Base-by-base conservation (phyloP, 139 green algal species). In the Chlorella vulgaris region DNA sequence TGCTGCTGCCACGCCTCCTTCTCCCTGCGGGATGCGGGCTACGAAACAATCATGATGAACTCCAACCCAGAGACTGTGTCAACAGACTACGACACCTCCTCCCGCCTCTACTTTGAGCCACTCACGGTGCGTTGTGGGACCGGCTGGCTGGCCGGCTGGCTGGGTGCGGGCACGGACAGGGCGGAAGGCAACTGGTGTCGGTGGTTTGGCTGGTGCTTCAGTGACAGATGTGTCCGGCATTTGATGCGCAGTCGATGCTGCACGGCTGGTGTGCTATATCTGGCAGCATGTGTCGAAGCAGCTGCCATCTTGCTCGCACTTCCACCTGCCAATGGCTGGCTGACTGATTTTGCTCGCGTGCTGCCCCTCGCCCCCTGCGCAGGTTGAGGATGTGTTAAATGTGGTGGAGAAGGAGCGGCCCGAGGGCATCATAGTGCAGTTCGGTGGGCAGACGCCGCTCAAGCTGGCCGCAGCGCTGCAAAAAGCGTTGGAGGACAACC, bases 1-100 rank as follows among this genome's bases (percentile, higher is more conserved):
- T 99, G 97, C 94, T 99, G 97, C 91, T 99, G 97, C 89, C 97
- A 99, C 81, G 97, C 97, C 10, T 97, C 95, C 5, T 99, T 98
- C 86, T 89, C 95, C 2, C 92, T 99, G 61, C 81, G 85, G 4
- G 85, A 86, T 36, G 76, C 66, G 68, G 93, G 70, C 24, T 99
- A 93, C 84, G 97, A 99, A 86, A 99, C 97, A 39, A 99, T 99
- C 91, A 99, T 99, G 97, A 97, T 99, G 95, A 99, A 99, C 91
- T 95, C 88, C 89, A 99, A 99, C 91, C 97, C 97, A 0, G 97
- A 99, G 92, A 99, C 97, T 6, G 97, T 99, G 33, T 97, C 93
- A 31, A 98, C 94, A 19, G 97, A 99, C 88, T 99, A 99, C 82
- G 97, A 99, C 93, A 99, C 97, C 81, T 96, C 88, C 65, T 94